Evolutionary conservation across 345 rosid genomes (phyloP).

Genomic region (Xanthoceras sorbifolium): DNA sequence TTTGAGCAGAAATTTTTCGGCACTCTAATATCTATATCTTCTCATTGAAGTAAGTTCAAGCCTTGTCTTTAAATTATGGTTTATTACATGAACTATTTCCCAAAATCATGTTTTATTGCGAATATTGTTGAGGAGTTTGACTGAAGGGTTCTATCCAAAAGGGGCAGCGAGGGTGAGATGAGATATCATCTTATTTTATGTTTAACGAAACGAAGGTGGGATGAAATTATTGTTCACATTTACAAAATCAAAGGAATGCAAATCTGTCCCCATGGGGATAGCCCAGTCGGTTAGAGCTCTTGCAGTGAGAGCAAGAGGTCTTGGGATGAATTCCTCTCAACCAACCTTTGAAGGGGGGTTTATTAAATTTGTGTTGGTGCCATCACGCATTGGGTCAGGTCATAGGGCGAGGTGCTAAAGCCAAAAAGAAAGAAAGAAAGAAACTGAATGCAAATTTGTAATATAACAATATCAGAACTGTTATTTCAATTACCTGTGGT

Average conservation of each 20-base stretch:
- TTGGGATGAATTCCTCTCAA: too few species aligned
- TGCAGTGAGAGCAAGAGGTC: too few species aligned
- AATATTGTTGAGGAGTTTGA: conserved; percentile 1
- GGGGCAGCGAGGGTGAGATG: background rate
- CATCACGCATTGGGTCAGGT: background rate
- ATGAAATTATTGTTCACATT: background rate
- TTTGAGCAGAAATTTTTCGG: too few species aligned
- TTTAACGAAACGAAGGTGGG: background rate
- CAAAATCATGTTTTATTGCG: background rate
- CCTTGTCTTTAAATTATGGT: background rate
- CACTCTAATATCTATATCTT: background rate
- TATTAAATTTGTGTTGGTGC: background rate
- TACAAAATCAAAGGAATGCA: background rate
- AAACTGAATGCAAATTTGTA: background rate
- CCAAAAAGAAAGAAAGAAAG: too few species aligned
- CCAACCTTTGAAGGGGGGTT: background rate
- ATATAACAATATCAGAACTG: too few species aligned
- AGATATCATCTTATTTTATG: background rate
- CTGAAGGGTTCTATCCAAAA: background rate
- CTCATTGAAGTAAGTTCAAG: background rate
- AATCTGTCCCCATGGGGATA: too few species aligned
- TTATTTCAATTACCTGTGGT: background rate
- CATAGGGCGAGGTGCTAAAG: background rate
- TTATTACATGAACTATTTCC: background rate
- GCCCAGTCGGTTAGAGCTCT: background rate